Evolutionary conservation across 768 basidiomycete species (phyloP).

Genomic region (Suillus subluteus): DNA sequence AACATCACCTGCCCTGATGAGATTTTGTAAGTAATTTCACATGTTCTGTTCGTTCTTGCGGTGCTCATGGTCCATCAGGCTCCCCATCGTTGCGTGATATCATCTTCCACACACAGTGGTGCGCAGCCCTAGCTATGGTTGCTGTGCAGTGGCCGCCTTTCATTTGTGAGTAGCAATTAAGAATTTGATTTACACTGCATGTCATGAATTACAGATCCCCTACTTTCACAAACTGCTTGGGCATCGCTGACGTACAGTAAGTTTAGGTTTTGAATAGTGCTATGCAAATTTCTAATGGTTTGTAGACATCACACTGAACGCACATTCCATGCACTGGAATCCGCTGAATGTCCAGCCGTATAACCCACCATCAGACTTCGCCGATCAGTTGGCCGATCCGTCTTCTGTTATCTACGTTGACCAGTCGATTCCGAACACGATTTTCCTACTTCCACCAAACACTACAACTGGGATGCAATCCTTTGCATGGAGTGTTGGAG

Average conservation of each 20-base stretch:
- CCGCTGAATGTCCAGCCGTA: slow-evolving; percentile 61
- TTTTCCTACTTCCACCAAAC: slow-evolving; percentile 71
- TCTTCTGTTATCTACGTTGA: slow-evolving; percentile 82
- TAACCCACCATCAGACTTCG: slow-evolving; percentile 70
- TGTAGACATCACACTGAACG: slow-evolving; percentile 74
- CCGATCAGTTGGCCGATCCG: slow-evolving; percentile 70
- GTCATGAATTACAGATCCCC: slow-evolving; percentile 64
- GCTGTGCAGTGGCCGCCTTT: slow-evolving; percentile 95
- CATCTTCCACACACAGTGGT: slow-evolving; percentile 93
- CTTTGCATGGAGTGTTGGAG: slow-evolving; percentile 83
- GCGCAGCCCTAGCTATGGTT: slow-evolving; percentile 86
- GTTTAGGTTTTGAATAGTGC: slow-evolving; percentile 24
- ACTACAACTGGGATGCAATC: slow-evolving; percentile 71
- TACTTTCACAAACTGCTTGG: slow-evolving; percentile 89
- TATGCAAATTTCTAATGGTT: slow-evolving; percentile 15
- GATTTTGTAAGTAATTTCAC: slow-evolving; percentile 70
- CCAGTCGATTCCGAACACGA: slow-evolving; percentile 62
- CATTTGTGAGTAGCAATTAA: slow-evolving; percentile 61
- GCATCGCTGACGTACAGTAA: slow-evolving; percentile 77
- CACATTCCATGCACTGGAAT: slow-evolving; percentile 64
- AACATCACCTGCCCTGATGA: slow-evolving; percentile 80
- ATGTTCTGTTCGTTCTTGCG: slow-evolving; percentile 15
- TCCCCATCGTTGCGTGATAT: slow-evolving; percentile 94
- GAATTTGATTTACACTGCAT: background rate
- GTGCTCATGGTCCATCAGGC: slow-evolving; percentile 46